Base-by-base conservation (phyloP, 495 filamentous ascomycete species). In the Astrothelium subdiscretum region DNA sequence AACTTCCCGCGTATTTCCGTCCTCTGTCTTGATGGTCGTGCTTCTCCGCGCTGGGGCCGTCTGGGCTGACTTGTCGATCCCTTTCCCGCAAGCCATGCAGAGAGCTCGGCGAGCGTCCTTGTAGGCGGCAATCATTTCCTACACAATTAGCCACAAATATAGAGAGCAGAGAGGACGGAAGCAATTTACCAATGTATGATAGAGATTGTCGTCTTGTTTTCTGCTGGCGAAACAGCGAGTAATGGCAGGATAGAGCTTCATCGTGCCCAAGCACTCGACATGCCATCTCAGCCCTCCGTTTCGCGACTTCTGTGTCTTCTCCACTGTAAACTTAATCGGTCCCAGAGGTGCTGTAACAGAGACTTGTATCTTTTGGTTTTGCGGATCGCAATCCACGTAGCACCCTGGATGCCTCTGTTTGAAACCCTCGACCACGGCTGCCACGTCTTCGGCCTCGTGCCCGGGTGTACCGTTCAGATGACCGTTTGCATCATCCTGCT, bases 101-200 rank as follows among this genome's bases (percentile, higher is more conserved):
- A 18, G 42, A 8, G 40, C 32, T 58, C 24, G 44, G 51, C 62
- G 64, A 18, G 59, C 24, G 31, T 59, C 61, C 48, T 63, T 69
- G 57, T 71, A 71, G 18, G 69, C 62, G 12, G 67, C 63, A 54
- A 71, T 67, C 69, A 71, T 71, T 54, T 71, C 67, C 69, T 71
- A 38, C 12, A 18, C 3, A 31, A n/a, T 32, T 29, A 60, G 59
- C 22, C 60, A 31, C 44, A 58, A 63, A 2, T 11, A 48, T 32
- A 57, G 24, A 12, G n/a, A 42, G 31, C 29, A 60, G 15, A n/a
- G n/a, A n/a, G n/a, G n/a, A 31, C 58, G 59, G 22, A 57, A 52
- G 20, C 26, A 5, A 58, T 60, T 31, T 58, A 71, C 69, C 65
- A 71, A 57, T 20, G 69, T 44, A 59, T 69, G 63, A 62, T 59